Percentiles rank a stretch among this genome's conserved stretches.
These are phyloP conservation scores for Leishmania guyanensis DNA, from an alignment of 208 protist genomes.

Conservation along the genomic window DNA sequence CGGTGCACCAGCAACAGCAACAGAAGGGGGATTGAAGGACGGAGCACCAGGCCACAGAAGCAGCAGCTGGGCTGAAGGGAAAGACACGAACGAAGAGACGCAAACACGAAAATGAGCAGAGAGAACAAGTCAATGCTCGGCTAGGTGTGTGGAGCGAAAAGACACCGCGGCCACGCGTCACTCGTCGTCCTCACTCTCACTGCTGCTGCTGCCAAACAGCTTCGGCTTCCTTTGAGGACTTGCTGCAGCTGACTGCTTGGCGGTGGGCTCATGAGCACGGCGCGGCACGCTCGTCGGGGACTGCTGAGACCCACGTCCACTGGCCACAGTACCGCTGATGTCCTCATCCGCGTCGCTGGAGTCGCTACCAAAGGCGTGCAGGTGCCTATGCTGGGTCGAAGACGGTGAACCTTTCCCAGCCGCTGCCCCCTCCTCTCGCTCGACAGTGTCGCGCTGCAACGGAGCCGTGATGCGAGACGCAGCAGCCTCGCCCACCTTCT, in stretches of 20 bases:
- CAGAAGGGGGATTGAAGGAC: not conserved
- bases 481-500: not conserved
- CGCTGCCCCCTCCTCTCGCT: not conserved
- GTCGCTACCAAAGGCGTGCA: constrained; percentile 14
- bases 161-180: not conserved
- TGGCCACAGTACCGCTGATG: too few species aligned
- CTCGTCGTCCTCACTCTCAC: constrained; percentile 14
- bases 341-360: constrained; percentile 13
- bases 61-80: not conserved
- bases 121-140: not conserved
- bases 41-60: not conserved
- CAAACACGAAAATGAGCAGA: not conserved
- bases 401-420: not conserved
- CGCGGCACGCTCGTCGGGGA: not conserved
- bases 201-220: constrained; percentile 37
- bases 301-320: not conserved
- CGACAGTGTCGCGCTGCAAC: not conserved
- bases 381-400: not conserved
- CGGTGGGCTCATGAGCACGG: not conserved
- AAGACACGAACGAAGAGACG: not conserved
- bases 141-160: not conserved
- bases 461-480: not conserved
- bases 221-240: constrained; percentile 25
- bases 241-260: not conserved
- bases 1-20: not conserved